Evolutionary conservation across 1,139 yeast genomes (phyloP).

Genomic region (Sugiyamaella pinicola): DNA sequence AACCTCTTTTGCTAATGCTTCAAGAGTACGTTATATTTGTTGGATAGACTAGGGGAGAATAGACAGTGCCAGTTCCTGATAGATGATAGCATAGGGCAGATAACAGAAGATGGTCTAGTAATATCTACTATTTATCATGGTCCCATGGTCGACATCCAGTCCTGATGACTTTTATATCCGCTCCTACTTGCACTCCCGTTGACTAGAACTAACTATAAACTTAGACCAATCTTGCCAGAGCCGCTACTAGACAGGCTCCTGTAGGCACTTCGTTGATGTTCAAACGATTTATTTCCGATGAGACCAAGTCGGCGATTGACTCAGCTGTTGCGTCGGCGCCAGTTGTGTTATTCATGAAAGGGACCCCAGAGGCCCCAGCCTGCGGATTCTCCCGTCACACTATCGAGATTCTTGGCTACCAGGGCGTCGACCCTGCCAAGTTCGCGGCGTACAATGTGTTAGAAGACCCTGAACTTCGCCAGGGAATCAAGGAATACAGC

Average conservation of each 20-base stretch:
- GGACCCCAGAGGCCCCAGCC: constrained; percentile 95
- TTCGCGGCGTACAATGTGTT: constrained; percentile 97
- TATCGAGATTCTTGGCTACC: constrained; percentile 89
- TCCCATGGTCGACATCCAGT: too few relatives aligned
- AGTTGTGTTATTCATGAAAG: constrained; percentile 75
- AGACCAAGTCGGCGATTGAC: constrained; percentile 79
- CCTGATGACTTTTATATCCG: too few relatives aligned
- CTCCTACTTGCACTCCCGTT: too few relatives aligned
- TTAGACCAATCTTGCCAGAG: constrained; percentile 3
- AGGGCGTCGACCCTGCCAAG: constrained; percentile 94
- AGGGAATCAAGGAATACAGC: constrained; percentile 91
- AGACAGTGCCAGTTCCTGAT: too few relatives aligned
- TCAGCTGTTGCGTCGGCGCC: constrained; percentile 85
- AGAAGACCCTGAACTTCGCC: constrained; percentile 89
- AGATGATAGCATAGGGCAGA: too few relatives aligned
- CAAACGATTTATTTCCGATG: constrained; percentile 68
- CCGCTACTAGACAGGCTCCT: background rate
- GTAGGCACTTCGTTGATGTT: constrained; percentile 20
- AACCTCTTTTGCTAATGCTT: constrained; percentile 13
- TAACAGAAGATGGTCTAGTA: too few relatives aligned
- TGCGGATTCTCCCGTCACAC: constrained; percentile 98
- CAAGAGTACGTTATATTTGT: constrained; percentile 7
- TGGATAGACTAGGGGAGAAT: too few relatives aligned
- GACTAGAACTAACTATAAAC: too few relatives aligned
- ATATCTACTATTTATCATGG: too few relatives aligned